Conservation (phyloP, 805 yeast species). For the Priceomyces melissophilus region DNA sequence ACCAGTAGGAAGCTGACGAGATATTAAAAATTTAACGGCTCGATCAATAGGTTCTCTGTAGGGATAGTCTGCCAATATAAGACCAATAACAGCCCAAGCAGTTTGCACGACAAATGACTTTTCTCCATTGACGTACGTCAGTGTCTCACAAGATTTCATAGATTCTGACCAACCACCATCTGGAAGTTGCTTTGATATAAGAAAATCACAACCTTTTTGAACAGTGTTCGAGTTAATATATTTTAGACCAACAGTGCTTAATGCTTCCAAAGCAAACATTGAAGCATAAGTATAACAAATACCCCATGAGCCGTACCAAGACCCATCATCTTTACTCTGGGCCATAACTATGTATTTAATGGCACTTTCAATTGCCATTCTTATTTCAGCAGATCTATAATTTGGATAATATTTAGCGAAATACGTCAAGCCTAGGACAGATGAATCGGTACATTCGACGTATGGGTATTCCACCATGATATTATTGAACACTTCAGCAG, state of each 20-base stretch:
- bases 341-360: slow-evolving; percentile 62
- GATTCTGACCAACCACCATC: slow-evolving; percentile 99
- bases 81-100: slow-evolving; percentile 85
- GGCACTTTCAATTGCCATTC: slow-evolving; percentile 69
- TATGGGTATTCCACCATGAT: slow-evolving; percentile 99
- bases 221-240: slow-evolving; percentile 65
- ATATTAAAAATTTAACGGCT: slow-evolving; percentile 63
- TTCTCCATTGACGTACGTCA: slow-evolving; percentile 63
- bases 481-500: slow-evolving; percentile 97
- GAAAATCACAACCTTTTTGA: slow-evolving; percentile 77
- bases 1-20: slow-evolving; percentile 69
- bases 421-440: slow-evolving; percentile 82
- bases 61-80: slow-evolving; percentile 80
- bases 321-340: slow-evolving; percentile 72
- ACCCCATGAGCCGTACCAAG: slow-evolving; percentile 99
- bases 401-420: slow-evolving; percentile 61
- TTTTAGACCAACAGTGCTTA: slow-evolving; percentile 61
- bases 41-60: slow-evolving; percentile 53
- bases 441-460: slow-evolving; percentile 96
- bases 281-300: slow-evolving; percentile 93
- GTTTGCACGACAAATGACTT: slow-evolving; percentile 81
- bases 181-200: slow-evolving; percentile 64
- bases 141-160: slow-evolving; percentile 84
- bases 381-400: slow-evolving; percentile 65
- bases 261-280: slow-evolving; percentile 96